Evolutionary conservation across 2,329 filamentous ascomycete species (phyloP).

Genomic region (Ophidiomyces ophidiicola): DNA sequence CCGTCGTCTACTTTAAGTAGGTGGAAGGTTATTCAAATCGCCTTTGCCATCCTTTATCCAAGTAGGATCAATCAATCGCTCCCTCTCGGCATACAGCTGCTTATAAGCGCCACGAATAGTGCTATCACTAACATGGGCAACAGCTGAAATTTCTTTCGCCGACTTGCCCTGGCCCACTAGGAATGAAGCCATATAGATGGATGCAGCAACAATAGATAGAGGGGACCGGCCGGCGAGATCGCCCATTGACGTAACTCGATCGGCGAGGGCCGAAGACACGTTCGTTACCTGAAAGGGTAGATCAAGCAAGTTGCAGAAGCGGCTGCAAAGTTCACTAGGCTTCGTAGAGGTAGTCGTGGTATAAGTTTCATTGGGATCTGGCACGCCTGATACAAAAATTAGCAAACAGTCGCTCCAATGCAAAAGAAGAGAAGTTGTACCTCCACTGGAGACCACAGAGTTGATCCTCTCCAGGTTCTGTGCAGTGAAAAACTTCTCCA

Average conservation of each 20-base stretch:
- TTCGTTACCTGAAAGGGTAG: constrained; percentile 65
- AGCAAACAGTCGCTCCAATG: constrained; percentile 10
- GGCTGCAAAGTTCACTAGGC: constrained; percentile 71
- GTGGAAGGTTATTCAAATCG: constrained; percentile 55
- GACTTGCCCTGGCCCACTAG: constrained; percentile 66
- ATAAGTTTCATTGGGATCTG: constrained; percentile 47
- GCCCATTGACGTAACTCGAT: constrained; percentile 62
- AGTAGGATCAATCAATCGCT: constrained; percentile 60
- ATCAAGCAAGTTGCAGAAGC: constrained; percentile 76
- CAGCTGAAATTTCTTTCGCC: constrained; percentile 73
- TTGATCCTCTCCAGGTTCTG: constrained; percentile 50
- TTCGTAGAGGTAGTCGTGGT: constrained; percentile 64
- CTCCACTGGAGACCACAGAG: constrained; percentile 40
- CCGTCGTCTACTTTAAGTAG: constrained; percentile 21
- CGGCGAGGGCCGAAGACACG: constrained; percentile 65
- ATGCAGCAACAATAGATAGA: constrained; percentile 83
- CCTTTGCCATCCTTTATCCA: constrained; percentile 63
- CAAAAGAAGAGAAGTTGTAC: constrained; percentile 28
- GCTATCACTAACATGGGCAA: constrained; percentile 86
- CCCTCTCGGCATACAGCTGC: constrained; percentile 61
- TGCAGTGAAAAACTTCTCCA: constrained; percentile 77
- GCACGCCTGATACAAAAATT: constrained; percentile 21
- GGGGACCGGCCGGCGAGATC: constrained; percentile 86
- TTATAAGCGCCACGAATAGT: constrained; percentile 96
- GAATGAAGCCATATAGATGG: constrained; percentile 90